Conservation (phyloP, 208 protist species). For the Herpetomonas samuelpessoai region DNA sequence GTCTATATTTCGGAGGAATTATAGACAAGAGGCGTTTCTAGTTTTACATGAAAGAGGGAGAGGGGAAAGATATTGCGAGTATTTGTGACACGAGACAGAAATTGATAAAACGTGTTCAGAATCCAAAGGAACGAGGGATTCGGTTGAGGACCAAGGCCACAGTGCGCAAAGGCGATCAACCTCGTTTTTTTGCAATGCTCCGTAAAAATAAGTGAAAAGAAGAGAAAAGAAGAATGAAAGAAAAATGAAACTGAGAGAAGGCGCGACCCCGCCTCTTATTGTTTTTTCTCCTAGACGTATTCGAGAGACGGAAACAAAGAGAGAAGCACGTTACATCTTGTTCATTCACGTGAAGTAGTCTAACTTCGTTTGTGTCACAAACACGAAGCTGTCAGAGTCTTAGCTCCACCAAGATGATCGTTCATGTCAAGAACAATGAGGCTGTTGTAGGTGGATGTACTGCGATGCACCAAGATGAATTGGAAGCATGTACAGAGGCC, state of each 20-base stretch:
- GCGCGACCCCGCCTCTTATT: not conserved
- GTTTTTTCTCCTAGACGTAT: not conserved
- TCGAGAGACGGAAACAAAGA: not conserved
- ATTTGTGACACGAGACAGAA: not conserved
- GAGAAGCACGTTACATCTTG: not conserved
- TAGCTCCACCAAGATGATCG: not conserved
- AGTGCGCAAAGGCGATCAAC: not conserved
- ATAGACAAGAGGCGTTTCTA: not conserved
- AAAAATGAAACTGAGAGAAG: constrained; percentile 4
- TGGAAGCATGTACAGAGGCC: no score
- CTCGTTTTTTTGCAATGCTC: not conserved
- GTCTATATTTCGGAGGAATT: not conserved
- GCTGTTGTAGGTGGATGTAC: no score
- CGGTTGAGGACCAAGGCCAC: not conserved
- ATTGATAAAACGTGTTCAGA: not conserved
- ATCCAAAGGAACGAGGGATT: not conserved
- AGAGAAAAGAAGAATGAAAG: constrained; percentile 7
- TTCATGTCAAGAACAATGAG: no score
- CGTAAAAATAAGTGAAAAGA: not conserved
- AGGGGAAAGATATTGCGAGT: not conserved
- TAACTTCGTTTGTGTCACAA: not conserved
- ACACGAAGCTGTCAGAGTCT: not conserved
- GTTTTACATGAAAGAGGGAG: not conserved
- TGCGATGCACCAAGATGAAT: no score
- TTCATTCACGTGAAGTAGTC: not conserved